Conservation (phyloP, 768 basidiomycete species). For the Leccinum disarticulatum region DNA sequence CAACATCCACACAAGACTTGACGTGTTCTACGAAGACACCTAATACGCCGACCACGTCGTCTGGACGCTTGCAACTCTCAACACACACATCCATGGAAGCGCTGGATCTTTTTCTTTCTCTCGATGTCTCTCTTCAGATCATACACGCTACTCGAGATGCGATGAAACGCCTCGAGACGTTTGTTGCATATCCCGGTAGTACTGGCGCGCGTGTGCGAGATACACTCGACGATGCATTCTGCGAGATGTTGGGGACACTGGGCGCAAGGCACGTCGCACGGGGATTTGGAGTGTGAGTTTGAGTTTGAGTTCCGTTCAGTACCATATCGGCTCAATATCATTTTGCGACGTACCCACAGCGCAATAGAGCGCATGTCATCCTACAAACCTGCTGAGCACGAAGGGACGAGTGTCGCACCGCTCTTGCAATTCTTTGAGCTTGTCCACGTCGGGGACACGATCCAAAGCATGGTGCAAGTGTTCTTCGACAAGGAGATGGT, state of each 20-base stretch:
- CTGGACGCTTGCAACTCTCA: slow-evolving; percentile 22
- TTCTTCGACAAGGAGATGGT: slow-evolving; percentile 98
- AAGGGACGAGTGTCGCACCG: slow-evolving; percentile 84
- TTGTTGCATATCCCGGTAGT: slow-evolving; percentile 80
- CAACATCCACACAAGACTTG: slow-evolving; percentile 1
- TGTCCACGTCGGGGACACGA: slow-evolving; percentile 95
- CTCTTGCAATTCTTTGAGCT: slow-evolving; percentile 96
- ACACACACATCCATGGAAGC: slow-evolving; percentile 22
- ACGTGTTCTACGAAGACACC: not conserved
- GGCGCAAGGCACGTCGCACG: slow-evolving; percentile 75
- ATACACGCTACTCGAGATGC: slow-evolving; percentile 93
- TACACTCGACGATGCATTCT: slow-evolving; percentile 92
- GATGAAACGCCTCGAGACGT: slow-evolving; percentile 90
- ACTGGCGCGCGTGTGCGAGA: slow-evolving; percentile 88
- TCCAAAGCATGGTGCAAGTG: slow-evolving; percentile 96
- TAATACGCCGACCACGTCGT: not conserved
- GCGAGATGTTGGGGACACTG: slow-evolving; percentile 75
- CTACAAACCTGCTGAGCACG: slow-evolving; percentile 89
- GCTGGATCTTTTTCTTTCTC: slow-evolving; percentile 86
- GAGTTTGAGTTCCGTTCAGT: not conserved
- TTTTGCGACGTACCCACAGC: slow-evolving; percentile 37
- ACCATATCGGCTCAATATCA: not conserved
- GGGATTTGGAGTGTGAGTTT: slow-evolving; percentile 74
- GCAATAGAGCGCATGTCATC: slow-evolving; percentile 86
- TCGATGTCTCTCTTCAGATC: slow-evolving; percentile 87